Evolutionary conservation across 257 asterid species (phyloP), one percentile per base, ranked within the genome.

Genomic region (Solanum chmielewskii): DNA sequence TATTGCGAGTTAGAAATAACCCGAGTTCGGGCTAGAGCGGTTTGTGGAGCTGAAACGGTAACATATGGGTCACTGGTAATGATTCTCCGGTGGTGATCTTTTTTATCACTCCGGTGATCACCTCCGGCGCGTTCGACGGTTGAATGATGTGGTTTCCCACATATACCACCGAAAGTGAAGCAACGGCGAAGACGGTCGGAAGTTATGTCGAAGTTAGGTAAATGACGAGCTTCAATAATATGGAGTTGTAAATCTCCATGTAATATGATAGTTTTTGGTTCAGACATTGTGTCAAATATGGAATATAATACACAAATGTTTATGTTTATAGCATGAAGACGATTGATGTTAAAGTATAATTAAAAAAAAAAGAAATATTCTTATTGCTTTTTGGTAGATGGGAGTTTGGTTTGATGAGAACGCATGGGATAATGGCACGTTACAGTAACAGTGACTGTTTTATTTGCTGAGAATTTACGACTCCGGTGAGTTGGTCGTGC

Each of bases 61-160:
- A 94, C 98, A 83, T 95, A 97, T 23, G 99, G 95, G 73, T 97
- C 99, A 86, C 97, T 95, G 18, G 98, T 94, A 88, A 95, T 95
- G 47, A 94, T 92, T 20, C 90, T 94, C 62, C 91, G 98, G 91
- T 88, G 96, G 86, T 91, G 92, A 25, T 88, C 85, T 88, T 93
- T 92, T 86, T 88, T 78, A 45, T 27, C n/a, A 3, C 2, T 92
- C 95, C 44, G 41, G 25, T 23, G 75, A 68, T 71, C 90, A 83
- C 15, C 86, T 70, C 86, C 87, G 4, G 59, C 89, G 6, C 69
- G 68, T 2, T 9, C 52, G 39, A 15, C 89, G 86, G 88, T 86
- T 71, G 85, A 13, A 7, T 3, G 76, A 89, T 33, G 85, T 82
- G 41, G 82, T 86, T 29, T 64, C 5, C 75, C 52, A 87, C 98